A percentile compares a stretch with the other conserved stretches of the same genome.
These are phyloP conservation scores for Aegilops sharonensis DNA, from an alignment of 176 grass and related monocot species.

Conservation along the genomic window DNA sequence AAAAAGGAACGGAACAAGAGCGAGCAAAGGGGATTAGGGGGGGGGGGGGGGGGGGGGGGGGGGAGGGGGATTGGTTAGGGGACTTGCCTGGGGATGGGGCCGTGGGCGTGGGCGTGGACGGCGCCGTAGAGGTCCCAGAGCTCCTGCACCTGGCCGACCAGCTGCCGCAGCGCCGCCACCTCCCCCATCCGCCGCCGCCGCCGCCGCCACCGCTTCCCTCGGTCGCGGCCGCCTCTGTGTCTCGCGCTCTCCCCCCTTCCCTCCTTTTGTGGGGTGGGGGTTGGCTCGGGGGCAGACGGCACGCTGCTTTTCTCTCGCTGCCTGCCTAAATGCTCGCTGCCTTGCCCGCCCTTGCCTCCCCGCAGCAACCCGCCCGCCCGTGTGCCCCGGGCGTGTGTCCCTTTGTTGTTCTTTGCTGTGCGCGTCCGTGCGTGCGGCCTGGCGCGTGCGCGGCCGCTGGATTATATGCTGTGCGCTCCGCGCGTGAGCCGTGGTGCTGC, in stretches of 20 bases:
- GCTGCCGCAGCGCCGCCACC: slow-evolving; percentile 75
- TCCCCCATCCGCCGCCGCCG: slow-evolving; percentile 55
- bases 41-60: not conserved
- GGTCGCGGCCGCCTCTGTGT: not conserved
- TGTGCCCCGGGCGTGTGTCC: not conserved
- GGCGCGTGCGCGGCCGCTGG: not conserved
- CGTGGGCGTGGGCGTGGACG: slow-evolving; percentile 35
- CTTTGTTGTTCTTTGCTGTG: not conserved
- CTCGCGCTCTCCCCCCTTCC: not conserved
- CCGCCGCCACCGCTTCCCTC: slow-evolving; percentile 12
- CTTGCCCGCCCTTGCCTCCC: not conserved
- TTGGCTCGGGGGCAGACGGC: not conserved
- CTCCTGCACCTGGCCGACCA: slow-evolving; percentile 92
- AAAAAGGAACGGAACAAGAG: too few relatives aligned
- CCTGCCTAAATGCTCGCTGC: not conserved
- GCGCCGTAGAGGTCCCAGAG: slow-evolving; percentile 91
- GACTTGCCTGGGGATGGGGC: slow-evolving; percentile 50
- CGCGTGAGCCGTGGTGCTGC: not conserved
- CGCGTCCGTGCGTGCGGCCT: not conserved
- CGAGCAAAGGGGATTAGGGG: not conserved
- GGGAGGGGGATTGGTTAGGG: not conserved
- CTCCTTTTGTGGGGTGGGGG: not conserved
- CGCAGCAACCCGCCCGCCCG: too few relatives aligned
- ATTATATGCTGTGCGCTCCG: not conserved
- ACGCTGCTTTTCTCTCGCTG: not conserved